Conservation (phyloP, 768 basidiomycete genomes). For the Melanogaster broomeanus region DNA sequence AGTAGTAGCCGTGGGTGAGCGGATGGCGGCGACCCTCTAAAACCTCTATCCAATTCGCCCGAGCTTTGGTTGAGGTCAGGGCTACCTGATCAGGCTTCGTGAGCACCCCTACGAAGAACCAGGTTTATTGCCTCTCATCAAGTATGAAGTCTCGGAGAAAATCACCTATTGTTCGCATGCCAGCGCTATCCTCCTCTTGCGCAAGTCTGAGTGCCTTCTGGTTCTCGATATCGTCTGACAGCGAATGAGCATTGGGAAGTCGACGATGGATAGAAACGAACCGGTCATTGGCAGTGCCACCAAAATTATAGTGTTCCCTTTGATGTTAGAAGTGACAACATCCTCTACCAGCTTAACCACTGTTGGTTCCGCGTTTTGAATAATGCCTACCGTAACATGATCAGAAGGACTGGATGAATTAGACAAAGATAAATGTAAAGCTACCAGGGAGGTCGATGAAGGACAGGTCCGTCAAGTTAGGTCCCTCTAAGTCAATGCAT, state of each 20-base stretch:
- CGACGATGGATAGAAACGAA: conserved; percentile 17
- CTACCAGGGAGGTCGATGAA: conserved; percentile 44
- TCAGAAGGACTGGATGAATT: neutral
- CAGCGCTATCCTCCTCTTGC: conserved; percentile 43
- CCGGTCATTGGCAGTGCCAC: conserved; percentile 57
- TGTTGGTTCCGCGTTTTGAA: conserved; percentile 48
- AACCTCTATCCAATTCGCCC: conserved; percentile 43
- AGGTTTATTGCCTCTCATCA: no score
- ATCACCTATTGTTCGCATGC: conserved; percentile 53
- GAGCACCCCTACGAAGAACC: conserved; percentile 43
- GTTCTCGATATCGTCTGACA: conserved; percentile 58
- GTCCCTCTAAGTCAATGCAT: conserved; percentile 41
- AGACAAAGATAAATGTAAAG: neutral
- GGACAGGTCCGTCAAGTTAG: conserved; percentile 38
- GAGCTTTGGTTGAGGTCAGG: conserved; percentile 35
- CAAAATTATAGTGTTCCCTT: conserved; percentile 50
- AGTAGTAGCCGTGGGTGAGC: conserved; percentile 44
- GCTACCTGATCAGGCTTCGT: conserved; percentile 56
- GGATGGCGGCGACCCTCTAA: conserved; percentile 41
- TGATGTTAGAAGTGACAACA: conserved; percentile 50
- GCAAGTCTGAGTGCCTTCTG: conserved; percentile 55
- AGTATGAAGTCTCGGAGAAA: no score
- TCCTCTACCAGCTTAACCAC: conserved; percentile 46
- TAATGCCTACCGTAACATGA: conserved; percentile 39
- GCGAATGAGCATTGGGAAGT: neutral